A percentile compares a stretch with the other conserved stretches of the same genome.
phyloP scores from a whole-genome alignment of 2,329 filamentous ascomycete genomes.

The Fusarium sublunatum region DNA sequence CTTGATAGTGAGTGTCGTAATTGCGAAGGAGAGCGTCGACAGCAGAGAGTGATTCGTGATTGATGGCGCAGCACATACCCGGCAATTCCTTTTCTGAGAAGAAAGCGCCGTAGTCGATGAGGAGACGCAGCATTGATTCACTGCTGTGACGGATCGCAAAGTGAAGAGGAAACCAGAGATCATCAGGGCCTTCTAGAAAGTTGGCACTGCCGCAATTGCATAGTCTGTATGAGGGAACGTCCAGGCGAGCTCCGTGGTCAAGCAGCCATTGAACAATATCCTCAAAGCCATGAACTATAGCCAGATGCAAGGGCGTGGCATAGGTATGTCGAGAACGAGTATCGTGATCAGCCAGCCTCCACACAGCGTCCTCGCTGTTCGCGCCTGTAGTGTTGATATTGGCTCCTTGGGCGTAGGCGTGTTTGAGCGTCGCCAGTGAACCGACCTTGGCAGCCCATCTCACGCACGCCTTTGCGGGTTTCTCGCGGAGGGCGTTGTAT shows the following conservation, averaged over 20 bases:
- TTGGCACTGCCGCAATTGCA: not conserved
- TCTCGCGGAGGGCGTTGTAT: slow-evolving; percentile 10
- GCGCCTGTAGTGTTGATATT: slow-evolving; percentile 3
- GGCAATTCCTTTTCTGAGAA: not conserved
- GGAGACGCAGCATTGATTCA: not conserved
- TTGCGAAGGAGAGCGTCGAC: not conserved
- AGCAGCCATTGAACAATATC: slow-evolving; percentile 21
- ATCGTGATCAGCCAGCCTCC: not conserved
- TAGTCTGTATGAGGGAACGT: not conserved
- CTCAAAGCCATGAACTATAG: not conserved
- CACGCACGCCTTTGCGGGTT: not conserved
- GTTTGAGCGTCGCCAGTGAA: slow-evolving; percentile 7
- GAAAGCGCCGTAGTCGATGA: slow-evolving; percentile 5
- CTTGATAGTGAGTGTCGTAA: not conserved
- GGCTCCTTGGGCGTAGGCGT: slow-evolving; percentile 8
- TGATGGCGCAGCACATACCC: slow-evolving; percentile 4
- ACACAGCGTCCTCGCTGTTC: not conserved
- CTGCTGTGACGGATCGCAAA: slow-evolving; percentile 4
- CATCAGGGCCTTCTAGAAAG: no score
- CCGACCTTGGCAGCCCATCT: slow-evolving; percentile 5
- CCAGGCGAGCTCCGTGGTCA: slow-evolving; percentile 8
- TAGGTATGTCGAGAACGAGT: not conserved
- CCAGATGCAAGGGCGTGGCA: slow-evolving; percentile 13
- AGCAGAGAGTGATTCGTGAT: not conserved
- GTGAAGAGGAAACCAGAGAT: slow-evolving; percentile 16